Conservation (phyloP, 2,329 filamentous ascomycete species). For the Fusarium nygamai region DNA sequence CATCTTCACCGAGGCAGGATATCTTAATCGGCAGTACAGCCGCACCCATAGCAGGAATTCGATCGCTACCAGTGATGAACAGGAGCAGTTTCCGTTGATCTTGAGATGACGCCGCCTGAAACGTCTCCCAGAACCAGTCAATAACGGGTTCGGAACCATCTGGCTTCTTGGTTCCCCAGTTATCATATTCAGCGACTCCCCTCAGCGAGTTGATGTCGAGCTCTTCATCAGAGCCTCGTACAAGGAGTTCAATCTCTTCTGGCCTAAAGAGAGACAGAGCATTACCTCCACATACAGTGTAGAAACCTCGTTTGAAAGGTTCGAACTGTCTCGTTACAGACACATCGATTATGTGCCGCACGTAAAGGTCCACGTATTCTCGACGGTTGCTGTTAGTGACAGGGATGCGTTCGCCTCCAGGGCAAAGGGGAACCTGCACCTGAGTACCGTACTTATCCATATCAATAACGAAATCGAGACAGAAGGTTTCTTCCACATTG, state of each 20-base stretch:
- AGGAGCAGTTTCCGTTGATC: slow-evolving; percentile 82
- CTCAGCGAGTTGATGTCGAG: slow-evolving; percentile 81
- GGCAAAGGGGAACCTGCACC: slow-evolving; percentile 74
- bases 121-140: slow-evolving; percentile 89
- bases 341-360: slow-evolving; percentile 81
- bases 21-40: slow-evolving; percentile 82
- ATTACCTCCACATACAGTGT: slow-evolving; percentile 89
- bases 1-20: slow-evolving; percentile 78
- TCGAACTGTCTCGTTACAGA: slow-evolving; percentile 86
- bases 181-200: slow-evolving; percentile 83
- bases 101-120: slow-evolving; percentile 69
- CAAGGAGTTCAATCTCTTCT: slow-evolving; percentile 89
- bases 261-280: slow-evolving; percentile 87
- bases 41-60: slow-evolving; percentile 88
- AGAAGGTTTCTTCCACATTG: slow-evolving; percentile 82
- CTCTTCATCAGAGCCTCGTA: slow-evolving; percentile 84
- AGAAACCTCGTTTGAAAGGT: slow-evolving; percentile 94
- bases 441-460: slow-evolving; percentile 79
- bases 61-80: slow-evolving; percentile 91
- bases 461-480: slow-evolving; percentile 82
- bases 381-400: slow-evolving; percentile 87
- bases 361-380: slow-evolving; percentile 88
- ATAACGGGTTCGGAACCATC: slow-evolving; percentile 73
- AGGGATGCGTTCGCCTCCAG: slow-evolving; percentile 75
- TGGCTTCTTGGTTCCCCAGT: slow-evolving; percentile 72